A percentile compares a stretch with the other conserved stretches of the same genome.
Evolutionary conservation across 2,329 filamentous ascomycete species (phyloP).

Genomic region (Fusarium euwallaceae): DNA sequence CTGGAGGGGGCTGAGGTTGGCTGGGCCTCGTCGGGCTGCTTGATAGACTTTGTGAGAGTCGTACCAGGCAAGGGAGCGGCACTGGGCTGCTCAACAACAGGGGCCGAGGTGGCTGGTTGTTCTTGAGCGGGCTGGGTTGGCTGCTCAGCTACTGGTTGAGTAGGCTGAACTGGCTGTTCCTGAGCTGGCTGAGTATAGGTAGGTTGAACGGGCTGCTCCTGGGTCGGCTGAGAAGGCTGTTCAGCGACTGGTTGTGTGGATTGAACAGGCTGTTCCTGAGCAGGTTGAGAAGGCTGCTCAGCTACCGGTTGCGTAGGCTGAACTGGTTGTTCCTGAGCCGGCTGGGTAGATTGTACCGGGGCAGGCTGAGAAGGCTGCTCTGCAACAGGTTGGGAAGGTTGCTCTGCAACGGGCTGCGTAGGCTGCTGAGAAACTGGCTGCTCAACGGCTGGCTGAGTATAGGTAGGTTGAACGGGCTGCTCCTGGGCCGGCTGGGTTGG

Average conservation of each 20-base stretch:
- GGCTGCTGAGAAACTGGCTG: neutral
- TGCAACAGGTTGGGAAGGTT: neutral
- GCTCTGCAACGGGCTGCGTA: conserved; percentile 1
- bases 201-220: neutral
- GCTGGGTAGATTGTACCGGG: neutral
- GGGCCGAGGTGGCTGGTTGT: neutral
- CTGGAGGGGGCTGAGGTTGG: conserved; percentile 18
- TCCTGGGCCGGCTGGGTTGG: conserved; percentile 4
- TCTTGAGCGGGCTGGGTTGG: no score
- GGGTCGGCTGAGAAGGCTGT: conserved; percentile 30
- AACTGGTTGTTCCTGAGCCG: conserved; percentile 10
- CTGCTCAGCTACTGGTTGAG: no score
- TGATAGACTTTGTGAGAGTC: conserved; percentile 48
- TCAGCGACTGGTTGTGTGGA: neutral
- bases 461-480: conserved; percentile 15
- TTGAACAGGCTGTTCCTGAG: conserved; percentile 1
- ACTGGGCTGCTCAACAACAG: conserved; percentile 20
- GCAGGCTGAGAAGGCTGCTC: conserved; percentile 15
- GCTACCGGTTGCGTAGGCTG: conserved; percentile 20
- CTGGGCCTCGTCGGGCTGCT: conserved; percentile 36
- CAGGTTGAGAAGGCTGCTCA: conserved; percentile 15
- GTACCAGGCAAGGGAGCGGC: conserved; percentile 26
- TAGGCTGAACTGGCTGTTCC: no score
- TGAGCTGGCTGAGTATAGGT: neutral
- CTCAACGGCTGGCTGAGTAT: no score